Percentiles rank a stretch among this genome's conserved stretches.
phyloP scores from a whole-genome alignment of 768 basidiomycete genomes.

The Lactarius hengduanensis region DNA sequence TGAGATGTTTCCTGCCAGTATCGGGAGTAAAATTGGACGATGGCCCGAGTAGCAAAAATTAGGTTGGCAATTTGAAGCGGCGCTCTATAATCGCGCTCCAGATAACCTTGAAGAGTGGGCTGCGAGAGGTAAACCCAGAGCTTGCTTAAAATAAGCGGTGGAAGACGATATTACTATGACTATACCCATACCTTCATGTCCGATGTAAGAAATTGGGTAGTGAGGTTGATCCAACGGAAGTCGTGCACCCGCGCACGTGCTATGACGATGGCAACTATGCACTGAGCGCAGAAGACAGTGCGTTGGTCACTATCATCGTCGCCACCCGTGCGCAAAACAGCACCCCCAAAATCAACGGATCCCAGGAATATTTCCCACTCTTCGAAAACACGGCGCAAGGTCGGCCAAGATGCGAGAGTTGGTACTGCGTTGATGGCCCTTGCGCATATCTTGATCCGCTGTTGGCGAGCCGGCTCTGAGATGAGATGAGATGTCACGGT shows the following conservation, averaged over 20 bases:
- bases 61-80: constrained; percentile 2
- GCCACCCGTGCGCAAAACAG: background rate
- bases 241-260: background rate
- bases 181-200: background rate
- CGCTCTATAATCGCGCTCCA: background rate
- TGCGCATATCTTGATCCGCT: background rate
- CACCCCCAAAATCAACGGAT: background rate
- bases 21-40: background rate
- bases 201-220: background rate
- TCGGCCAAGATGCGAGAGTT: background rate
- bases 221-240: constrained; percentile 1
- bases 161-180: background rate
- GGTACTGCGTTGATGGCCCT: background rate
- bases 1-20: background rate
- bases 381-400: background rate
- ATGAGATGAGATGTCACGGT: background rate
- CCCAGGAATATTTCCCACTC: constrained; percentile 2
- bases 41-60: background rate
- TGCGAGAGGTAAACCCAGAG: background rate
- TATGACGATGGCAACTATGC: constrained; percentile 2
- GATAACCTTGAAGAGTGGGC: background rate
- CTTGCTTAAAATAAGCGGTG: background rate
- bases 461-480: background rate
- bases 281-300: background rate
- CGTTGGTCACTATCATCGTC: background rate